Percentiles rank a stretch among this genome's conserved stretches.
phyloP scores from a whole-genome alignment of 345 rosid genomes.

The Geranium rotundifolium region DNA sequence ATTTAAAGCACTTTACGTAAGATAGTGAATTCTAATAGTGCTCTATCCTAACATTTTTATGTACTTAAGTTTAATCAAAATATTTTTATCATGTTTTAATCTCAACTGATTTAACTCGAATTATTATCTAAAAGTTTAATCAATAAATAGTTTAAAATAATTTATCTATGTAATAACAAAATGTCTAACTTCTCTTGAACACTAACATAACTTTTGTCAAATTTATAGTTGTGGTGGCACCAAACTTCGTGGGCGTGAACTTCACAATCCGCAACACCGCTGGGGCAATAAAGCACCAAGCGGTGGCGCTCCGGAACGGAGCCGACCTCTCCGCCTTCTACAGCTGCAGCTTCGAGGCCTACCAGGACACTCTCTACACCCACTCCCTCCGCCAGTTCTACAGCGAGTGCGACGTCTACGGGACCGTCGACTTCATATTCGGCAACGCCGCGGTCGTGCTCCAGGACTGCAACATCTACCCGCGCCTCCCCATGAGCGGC shows the following conservation, averaged over 20 bases:
- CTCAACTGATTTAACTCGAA: too few relatives aligned
- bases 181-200: too few relatives aligned
- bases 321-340: slow-evolving; percentile 74
- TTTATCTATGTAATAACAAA: too few relatives aligned
- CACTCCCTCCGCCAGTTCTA: slow-evolving; percentile 79
- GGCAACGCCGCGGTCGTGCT: slow-evolving; percentile 84
- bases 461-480: slow-evolving; percentile 64
- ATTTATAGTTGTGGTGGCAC: slow-evolving; percentile 56
- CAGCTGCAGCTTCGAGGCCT: slow-evolving; percentile 75
- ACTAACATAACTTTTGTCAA: too few relatives aligned
- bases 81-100: too few relatives aligned
- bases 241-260: slow-evolving; percentile 71
- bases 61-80: too few relatives aligned
- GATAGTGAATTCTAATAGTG: too few relatives aligned
- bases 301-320: slow-evolving; percentile 64
- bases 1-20: too few relatives aligned
- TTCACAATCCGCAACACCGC: slow-evolving; percentile 83
- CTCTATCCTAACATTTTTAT: too few relatives aligned
- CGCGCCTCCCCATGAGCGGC: slow-evolving; percentile 55
- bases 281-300: slow-evolving; percentile 75
- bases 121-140: too few relatives aligned
- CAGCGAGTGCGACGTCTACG: slow-evolving; percentile 75
- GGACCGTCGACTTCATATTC: slow-evolving; percentile 83
- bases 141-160: too few relatives aligned
- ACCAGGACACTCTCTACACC: slow-evolving; percentile 73